Evolutionary conservation across 2,329 filamentous ascomycete genomes (phyloP), one percentile per base, ranked within the genome.

Genomic region (Apiospora pterosperma): DNA sequence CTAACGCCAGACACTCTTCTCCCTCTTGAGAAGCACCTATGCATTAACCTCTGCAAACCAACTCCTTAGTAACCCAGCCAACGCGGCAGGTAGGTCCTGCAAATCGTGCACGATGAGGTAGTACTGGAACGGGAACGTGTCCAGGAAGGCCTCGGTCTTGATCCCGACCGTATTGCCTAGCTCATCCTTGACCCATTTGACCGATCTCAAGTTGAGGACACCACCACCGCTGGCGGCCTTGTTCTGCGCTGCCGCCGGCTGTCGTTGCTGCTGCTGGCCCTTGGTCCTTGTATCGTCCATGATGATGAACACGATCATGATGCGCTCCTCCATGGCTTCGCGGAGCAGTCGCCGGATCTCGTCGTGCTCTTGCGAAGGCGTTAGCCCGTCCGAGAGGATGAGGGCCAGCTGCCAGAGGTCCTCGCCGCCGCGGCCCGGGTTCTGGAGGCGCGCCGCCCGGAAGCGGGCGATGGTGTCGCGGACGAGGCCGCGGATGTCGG

Each of bases 271-370:
- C 23, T 21, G 59, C 21, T 38, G 25, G 23, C n/a, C 31, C 44
- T 71, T 71, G 42, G 76, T 76, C 69, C 76, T 77, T 69, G 79
- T 81, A 70, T 87, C 85, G 80, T 99, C 96, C 74, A 99, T 93
- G 72, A 99, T 91, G 71, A 99, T 92, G 76, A 99, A 99, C 6
- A 99, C 95, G 68, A 98, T 89, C 92, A 99, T 97, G 75, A 99
- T 96, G 19, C 93, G 85, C 79, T 97, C 92, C 77, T 97, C 94
- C 73, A 93, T 89, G 1, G 96, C 95, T 77, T 95, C 90, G 11
- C 96, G 85, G 12, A 99, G 88, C 25, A 98, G 84, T 5, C 92
- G 84, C 19, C 92, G 86, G 70, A 99, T 94, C 5, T 87, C 84
- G 21, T 93, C 92, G 76, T 98, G 95, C 59, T 94, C 90, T 1